Conservation (phyloP, 2,329 filamentous ascomycete genomes). For the Botrytis fragariae region DNA sequence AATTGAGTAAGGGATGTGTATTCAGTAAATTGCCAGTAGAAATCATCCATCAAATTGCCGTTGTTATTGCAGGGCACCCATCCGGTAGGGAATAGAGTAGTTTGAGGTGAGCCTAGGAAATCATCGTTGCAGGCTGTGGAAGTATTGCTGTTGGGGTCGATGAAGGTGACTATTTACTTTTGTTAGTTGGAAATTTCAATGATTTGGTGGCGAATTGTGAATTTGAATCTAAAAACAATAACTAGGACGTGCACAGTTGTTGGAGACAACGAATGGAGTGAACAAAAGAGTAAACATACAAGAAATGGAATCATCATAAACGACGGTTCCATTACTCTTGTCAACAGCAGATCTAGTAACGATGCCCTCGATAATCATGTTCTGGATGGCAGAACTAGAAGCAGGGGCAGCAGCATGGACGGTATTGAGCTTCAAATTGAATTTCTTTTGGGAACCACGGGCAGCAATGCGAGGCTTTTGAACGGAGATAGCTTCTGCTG, state of each 20-base stretch:
- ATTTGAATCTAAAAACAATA: slow-evolving; percentile 21
- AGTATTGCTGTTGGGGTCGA: slow-evolving; percentile 36
- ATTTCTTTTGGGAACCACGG: background rate
- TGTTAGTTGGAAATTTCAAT: background rate
- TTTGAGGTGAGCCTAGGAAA: slow-evolving; percentile 27
- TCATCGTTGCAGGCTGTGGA: slow-evolving; percentile 29
- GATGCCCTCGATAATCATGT: background rate
- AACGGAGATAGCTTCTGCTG: slow-evolving; percentile 7
- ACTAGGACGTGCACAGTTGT: slow-evolving; percentile 23
- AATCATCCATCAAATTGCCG: slow-evolving; percentile 22
- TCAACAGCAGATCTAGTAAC: slow-evolving; percentile 16
- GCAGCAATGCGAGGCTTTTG: slow-evolving; percentile 16
- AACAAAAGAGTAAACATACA: slow-evolving; percentile 16
- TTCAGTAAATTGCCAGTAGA: slow-evolving; percentile 29
- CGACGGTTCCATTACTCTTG: background rate
- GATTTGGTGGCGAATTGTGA: slow-evolving; percentile 18
- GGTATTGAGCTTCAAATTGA: slow-evolving; percentile 1
- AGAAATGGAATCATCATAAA: slow-evolving; percentile 19
- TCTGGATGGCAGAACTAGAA: background rate
- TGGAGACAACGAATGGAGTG: background rate
- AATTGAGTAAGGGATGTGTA: slow-evolving; percentile 26
- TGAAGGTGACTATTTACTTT: slow-evolving; percentile 30
- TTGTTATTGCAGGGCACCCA: slow-evolving; percentile 23
- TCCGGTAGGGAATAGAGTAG: slow-evolving; percentile 23
- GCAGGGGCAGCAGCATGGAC: slow-evolving; percentile 19